Percentiles rank a stretch among this genome's conserved stretches.
Conservation (phyloP, 2,329 filamentous ascomycete genomes). For the Hymenoscyphus fructigenus region DNA sequence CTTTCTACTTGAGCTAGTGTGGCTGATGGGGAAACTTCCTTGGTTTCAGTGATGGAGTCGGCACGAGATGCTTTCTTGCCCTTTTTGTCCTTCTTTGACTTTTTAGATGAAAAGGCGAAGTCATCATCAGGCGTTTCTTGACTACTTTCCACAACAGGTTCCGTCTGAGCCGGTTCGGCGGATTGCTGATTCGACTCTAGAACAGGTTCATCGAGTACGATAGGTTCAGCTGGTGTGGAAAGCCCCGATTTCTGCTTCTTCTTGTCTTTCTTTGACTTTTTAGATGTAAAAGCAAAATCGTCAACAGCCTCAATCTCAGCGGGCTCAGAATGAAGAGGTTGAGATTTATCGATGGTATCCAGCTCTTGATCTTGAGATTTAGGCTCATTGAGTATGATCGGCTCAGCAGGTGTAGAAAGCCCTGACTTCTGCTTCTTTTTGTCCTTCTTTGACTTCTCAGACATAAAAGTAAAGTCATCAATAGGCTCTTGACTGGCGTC, state of each 20-base stretch:
- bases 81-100: conserved; percentile 36
- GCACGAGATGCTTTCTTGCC: conserved; percentile 13
- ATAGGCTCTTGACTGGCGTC: not conserved
- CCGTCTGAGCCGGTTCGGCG: too few relatives aligned
- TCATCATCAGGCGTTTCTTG: conserved; percentile 15
- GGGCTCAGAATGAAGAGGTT: not conserved
- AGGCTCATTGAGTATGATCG: not conserved
- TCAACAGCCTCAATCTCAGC: conserved; percentile 8
- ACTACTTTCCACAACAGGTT: not conserved
- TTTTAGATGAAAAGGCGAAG: conserved; percentile 17
- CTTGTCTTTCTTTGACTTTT: conserved; percentile 26
- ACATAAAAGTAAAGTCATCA: conserved; percentile 15
- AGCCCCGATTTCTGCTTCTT: conserved; percentile 25
- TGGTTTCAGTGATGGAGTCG: conserved; percentile 14
- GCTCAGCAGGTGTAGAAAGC: conserved; percentile 20
- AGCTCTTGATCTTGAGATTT: conserved; percentile 1
- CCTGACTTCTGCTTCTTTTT: conserved; percentile 26
- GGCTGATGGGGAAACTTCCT: conserved; percentile 3
- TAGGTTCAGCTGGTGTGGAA: conserved; percentile 17
- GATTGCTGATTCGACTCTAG: not conserved
- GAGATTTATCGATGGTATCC: not conserved
- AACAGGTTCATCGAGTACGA: not conserved
- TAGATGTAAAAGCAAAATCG: conserved; percentile 15
- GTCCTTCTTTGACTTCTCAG: conserved; percentile 25
- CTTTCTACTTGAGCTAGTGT: not conserved